A percentile compares a stretch with the other conserved stretches of the same genome.
Evolutionary conservation across 306 rosid genomes (phyloP).

Genomic region (Cicer chorassanicum): DNA sequence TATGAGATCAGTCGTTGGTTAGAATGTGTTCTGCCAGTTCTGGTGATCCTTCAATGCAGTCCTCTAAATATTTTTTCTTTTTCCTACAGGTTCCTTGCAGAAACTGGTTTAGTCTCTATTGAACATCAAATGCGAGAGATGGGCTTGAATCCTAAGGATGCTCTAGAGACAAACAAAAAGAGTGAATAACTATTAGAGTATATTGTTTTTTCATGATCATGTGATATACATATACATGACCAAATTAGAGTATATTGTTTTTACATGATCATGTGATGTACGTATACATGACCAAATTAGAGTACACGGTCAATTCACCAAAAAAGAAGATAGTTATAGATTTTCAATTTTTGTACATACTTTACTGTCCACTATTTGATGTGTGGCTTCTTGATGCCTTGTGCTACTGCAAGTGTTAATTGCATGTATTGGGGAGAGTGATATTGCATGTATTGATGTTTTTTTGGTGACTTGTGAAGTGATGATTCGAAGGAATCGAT

Average conservation of each 20-base stretch:
- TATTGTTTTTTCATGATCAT: neutral
- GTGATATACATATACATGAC: neutral
- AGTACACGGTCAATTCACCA: neutral
- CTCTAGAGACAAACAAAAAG: constrained; percentile 51
- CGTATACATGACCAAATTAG: neutral
- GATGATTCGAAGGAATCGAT: no score
- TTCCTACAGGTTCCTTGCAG: constrained; percentile 75
- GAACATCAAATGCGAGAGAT: constrained; percentile 88
- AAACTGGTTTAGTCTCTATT: constrained; percentile 82
- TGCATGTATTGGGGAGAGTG: no score
- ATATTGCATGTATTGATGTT: no score
- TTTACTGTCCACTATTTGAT: neutral
- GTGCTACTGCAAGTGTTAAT: neutral
- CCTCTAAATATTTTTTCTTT: constrained; percentile 36
- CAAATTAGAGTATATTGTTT: constrained; percentile 6
- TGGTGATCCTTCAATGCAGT: constrained; percentile 17
- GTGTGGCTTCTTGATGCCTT: neutral
- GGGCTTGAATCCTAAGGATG: constrained; percentile 57
- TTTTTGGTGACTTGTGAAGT: no score
- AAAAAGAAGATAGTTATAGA: no score
- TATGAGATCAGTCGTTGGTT: neutral
- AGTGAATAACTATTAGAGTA: constrained; percentile 37
- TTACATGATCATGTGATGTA: neutral
- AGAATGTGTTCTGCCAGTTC: constrained; percentile 10
- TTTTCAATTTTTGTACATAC: constrained; percentile 11